phyloP scores from a whole-genome alignment of 768 basidiomycete genomes.

The Filobasidium wieringae region DNA sequence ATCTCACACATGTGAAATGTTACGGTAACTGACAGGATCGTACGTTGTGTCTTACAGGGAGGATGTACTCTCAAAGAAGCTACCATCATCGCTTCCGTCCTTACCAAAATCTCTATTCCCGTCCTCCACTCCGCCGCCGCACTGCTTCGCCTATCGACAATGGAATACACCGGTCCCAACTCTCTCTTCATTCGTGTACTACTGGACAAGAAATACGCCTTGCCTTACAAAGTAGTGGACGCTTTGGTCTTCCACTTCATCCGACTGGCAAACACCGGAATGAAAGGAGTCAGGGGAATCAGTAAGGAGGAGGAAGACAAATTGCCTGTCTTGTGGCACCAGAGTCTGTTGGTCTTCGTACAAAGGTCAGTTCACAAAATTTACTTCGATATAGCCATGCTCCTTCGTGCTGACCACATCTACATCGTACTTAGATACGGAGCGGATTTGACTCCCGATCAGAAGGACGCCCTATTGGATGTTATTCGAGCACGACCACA shows the following conservation, averaged over 20 bases:
- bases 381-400: not conserved
- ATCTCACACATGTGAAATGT: not conserved
- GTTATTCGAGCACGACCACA: slow-evolving; percentile 78
- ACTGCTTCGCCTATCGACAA: slow-evolving; percentile 77
- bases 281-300: slow-evolving; percentile 40
- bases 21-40: too few relatives aligned
- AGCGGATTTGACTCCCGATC: slow-evolving; percentile 85
- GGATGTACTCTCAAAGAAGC: slow-evolving; percentile 90
- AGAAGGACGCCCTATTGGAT: slow-evolving; percentile 93
- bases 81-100: slow-evolving; percentile 79
- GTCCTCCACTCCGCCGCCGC: slow-evolving; percentile 96
- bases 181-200: slow-evolving; percentile 94
- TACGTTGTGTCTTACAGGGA: slow-evolving; percentile 38
- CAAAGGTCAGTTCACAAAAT: slow-evolving; percentile 54
- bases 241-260: slow-evolving; percentile 97
- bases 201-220: slow-evolving; percentile 92
- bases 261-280: slow-evolving; percentile 82
- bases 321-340: slow-evolving; percentile 97
- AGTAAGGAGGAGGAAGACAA: slow-evolving; percentile 56
- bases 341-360: slow-evolving; percentile 82
- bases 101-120: slow-evolving; percentile 82
- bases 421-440: slow-evolving; percentile 55
- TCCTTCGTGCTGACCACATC: not conserved
- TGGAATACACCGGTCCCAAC: slow-evolving; percentile 94
- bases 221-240: slow-evolving; percentile 96